Evolutionary conservation across 805 yeast genomes (phyloP), one percentile per base, ranked within the genome.

Genomic region (Osmozyma mogii): DNA sequence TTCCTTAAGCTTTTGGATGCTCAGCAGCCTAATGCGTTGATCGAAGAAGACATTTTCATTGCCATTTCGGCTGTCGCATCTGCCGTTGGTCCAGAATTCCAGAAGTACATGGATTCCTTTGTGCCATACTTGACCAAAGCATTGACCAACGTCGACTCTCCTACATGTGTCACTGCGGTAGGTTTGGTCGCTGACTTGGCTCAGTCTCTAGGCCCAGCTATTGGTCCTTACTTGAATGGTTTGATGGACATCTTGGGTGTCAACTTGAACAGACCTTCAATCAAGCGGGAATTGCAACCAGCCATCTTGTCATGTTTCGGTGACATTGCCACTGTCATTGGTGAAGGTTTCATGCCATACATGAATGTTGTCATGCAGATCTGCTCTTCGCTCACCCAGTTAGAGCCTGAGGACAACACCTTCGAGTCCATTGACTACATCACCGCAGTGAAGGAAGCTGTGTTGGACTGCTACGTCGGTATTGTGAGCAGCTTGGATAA

Each of bases 391-490:
- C 87, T 88, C 10, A 75, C 78, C 43, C 59, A 59, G 24, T 54
- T 75, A 19, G 72, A 70, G 36, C 76, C 82, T 0, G 82, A 75
- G 38, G 89, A 81, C 43, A 58, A 70, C 24, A 66, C 87, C 7
- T 49, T 74, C 24, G 97, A 92, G 38, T 72, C 85, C 12, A 65
- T 77, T 34, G 96, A 88, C 38, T 84, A 84, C 47, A 70, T 79
- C 19, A 60, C 73, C 36, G 68, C 65, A 27, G 74, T 92, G 27
- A 76, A 79, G 43, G 96, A 85, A 57, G 69, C 97, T 4, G 89
- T 88, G n/a, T 67, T 92, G 44, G 97, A 92, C 55, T 87, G 96
- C 22, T 92, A 85, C 52, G 95, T 88, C 20, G 98, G 98, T 38
- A 78, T 92, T 28, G 85, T 89, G 34, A 87, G 94, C 28, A 96